These are phyloP conservation scores for Coemansia sp. DNA, from an alignment of 192 early-diverging fungal species.

Conservation along the genomic window DNA sequence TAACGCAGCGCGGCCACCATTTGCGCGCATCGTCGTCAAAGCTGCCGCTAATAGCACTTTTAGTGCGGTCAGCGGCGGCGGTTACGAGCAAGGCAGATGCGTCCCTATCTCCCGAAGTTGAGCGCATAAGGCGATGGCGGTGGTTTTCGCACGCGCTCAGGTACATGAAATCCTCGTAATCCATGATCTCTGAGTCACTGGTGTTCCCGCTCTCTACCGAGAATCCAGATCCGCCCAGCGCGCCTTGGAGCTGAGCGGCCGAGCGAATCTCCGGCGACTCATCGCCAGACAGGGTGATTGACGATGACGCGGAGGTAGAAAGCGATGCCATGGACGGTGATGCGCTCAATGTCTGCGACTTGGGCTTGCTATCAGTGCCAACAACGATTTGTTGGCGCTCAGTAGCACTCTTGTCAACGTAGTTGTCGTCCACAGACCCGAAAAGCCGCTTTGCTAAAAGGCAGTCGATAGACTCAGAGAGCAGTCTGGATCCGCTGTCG, in stretches of 20 bases:
- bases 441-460: slow-evolving; percentile 1
- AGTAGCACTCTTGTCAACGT: not conserved
- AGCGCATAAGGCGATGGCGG: not conserved
- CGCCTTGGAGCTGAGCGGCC: not conserved
- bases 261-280: not conserved
- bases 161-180: slow-evolving; percentile 43
- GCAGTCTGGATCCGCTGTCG: not conserved
- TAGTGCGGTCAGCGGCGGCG: no score
- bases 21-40: slow-evolving; percentile 13
- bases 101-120: not conserved
- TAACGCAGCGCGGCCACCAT: slow-evolving; percentile 47
- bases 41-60: not conserved
- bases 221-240: not conserved
- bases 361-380: not conserved
- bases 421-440: not conserved
- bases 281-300: slow-evolving; percentile 24
- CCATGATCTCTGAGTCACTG: slow-evolving; percentile 9
- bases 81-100: not conserved
- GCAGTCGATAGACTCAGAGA: slow-evolving; percentile 11
- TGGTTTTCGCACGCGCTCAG: slow-evolving; percentile 23
- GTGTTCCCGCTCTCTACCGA: not conserved
- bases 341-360: not conserved
- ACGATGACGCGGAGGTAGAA: slow-evolving; percentile 11
- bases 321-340: slow-evolving; percentile 11
- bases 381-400: not conserved